phyloP scores from a whole-genome alignment of 768 basidiomycete species.

The Clitopilus hobsonii region DNA sequence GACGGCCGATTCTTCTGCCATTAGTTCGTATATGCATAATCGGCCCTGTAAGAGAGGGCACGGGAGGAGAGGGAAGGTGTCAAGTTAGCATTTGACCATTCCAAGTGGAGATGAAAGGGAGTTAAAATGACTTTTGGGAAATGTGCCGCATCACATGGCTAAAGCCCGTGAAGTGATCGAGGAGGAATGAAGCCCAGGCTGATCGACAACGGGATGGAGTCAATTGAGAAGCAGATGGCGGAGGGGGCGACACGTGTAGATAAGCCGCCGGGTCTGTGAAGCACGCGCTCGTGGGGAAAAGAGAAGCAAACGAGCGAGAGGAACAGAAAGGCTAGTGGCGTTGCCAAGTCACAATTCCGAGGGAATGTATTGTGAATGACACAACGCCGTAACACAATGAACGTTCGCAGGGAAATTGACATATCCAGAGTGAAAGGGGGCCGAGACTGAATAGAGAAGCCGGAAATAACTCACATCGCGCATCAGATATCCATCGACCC shows the following conservation, averaged over 20 bases:
- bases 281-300: conserved; percentile 1
- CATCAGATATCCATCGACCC: conserved; percentile 83
- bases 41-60: conserved; percentile 51
- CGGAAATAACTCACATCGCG: conserved; percentile 60
- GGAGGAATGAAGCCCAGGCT: neutral
- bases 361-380: neutral
- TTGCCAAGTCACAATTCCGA: neutral
- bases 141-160: too few species aligned
- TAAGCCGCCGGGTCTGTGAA: neutral
- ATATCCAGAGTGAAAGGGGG: neutral
- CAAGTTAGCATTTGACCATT: neutral
- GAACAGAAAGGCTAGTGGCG: neutral
- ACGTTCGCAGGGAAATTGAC: too few species aligned
- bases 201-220: neutral
- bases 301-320: conserved; percentile 2
- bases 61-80: neutral
- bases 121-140: neutral
- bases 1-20: conserved; percentile 95
- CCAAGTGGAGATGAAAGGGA: neutral
- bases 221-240: neutral
- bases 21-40: conserved; percentile 94
- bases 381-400: too few species aligned
- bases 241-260: too few species aligned
- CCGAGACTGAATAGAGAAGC: neutral
- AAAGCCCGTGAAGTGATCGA: too few species aligned